These are phyloP conservation scores for Stachybotrys chartarum DNA, from an alignment of 2,329 filamentous ascomycete genomes.

Conservation along the genomic window DNA sequence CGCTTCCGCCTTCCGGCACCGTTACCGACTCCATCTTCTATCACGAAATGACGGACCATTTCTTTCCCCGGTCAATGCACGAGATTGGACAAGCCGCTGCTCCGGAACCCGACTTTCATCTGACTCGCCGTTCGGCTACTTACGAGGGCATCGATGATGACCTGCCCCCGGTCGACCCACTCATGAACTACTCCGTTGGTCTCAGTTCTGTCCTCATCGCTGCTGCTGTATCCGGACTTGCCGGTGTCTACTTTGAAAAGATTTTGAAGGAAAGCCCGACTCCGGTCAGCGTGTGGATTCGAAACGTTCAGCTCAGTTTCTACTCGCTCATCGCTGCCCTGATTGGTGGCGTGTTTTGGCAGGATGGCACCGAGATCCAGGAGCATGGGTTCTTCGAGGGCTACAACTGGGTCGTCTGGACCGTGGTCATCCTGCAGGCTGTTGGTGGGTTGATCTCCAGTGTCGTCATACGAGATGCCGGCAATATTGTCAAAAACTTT, in stretches of 20 bases:
- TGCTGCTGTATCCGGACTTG: constrained; percentile 74
- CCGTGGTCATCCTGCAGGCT: constrained; percentile 75
- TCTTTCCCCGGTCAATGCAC: constrained; percentile 74
- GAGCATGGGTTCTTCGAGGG: constrained; percentile 88
- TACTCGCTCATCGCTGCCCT: constrained; percentile 89
- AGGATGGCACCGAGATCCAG: constrained; percentile 77
- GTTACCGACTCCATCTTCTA: constrained; percentile 52
- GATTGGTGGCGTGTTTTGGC: constrained; percentile 77
- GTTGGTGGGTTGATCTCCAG: constrained; percentile 72
- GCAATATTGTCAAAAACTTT: constrained; percentile 87
- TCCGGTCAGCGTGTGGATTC: constrained; percentile 78
- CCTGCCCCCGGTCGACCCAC: constrained; percentile 35
- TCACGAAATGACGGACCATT: constrained; percentile 56
- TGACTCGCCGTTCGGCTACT: constrained; percentile 67
- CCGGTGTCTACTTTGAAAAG: constrained; percentile 85
- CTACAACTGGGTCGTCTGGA: constrained; percentile 90
- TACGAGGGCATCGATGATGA: constrained; percentile 79
- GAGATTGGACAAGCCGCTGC: constrained; percentile 55
- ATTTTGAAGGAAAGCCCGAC: constrained; percentile 78
- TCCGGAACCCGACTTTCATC: constrained; percentile 12
- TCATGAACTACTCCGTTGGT: constrained; percentile 74
- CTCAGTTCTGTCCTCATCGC: constrained; percentile 71
- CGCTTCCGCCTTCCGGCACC: constrained; percentile 58
- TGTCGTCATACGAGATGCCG: constrained; percentile 31
- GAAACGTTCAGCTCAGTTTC: constrained; percentile 90